Base-by-base conservation (phyloP, 805 yeast species). In the Blastobotrys mokoenaii region DNA sequence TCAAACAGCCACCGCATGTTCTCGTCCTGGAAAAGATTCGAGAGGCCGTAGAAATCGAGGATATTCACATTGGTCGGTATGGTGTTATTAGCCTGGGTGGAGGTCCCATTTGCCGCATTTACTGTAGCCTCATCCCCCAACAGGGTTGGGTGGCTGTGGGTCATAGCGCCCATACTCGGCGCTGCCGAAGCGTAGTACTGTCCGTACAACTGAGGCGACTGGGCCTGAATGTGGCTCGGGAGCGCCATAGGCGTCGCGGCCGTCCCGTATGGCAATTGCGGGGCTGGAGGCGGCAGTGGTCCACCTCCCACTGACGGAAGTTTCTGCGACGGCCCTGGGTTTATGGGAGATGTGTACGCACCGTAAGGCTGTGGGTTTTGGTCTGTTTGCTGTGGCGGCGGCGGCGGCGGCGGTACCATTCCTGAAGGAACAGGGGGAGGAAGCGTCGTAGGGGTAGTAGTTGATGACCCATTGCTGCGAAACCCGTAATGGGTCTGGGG, bases 1-100 rank as follows among this genome's bases (percentile, higher is more conserved):
- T 50, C 52, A 46, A 57, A 56, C 16, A 57, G 53, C 61, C 61
- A 56, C 16, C 58, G 46, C 22, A 57, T 41, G 45, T 54, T 56
- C 29, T 53, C 46, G n/a, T 51, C 49, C 34, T 46, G 53, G 38
- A 56, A 54, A 10, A 46, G 41, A 3, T 36, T 14, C 30, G 32
- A 20, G 16, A 40, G 11, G 12, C 38, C 44, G 38, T 32, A 17
- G 17, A 34, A 15, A 25, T 16, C 32, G 34, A 32, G 14, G 34
- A 15, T 32, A 29, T 29, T 16, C 34, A 22, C 34, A 34, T 11
- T 18, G 22, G 31, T 15, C 16, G 27, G 27, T 5, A 22, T 22
- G 27, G 7, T 8, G 8, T 22, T 22, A 8, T 22, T 22, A 22
- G n/a, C 31, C 12, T n/a, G 7, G 35, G 16, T 8, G n/a, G 14